Base-by-base conservation (phyloP, 805 yeast species). In the Phaffomyces antillensis region DNA sequence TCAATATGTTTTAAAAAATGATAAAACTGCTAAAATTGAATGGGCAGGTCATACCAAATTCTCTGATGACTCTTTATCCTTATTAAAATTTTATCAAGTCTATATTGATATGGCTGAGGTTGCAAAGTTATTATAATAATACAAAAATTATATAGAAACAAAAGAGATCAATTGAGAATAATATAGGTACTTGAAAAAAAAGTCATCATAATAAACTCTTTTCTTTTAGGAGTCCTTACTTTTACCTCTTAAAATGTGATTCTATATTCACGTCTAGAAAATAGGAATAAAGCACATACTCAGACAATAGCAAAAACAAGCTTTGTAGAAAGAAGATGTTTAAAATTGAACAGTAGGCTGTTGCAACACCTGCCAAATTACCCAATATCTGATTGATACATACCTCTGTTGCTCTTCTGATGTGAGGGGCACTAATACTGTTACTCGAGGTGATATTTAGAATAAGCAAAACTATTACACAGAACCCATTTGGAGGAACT, bases 291-390 rank as follows among this genome's bases (percentile, higher is more conserved):
- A 13, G 47, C 35, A 7, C 49, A 41, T n/a, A 55, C 48, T 13
- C 54, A 38, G 8, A 57, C 36, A 33, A 51, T 52, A 4, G 60
- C 51, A 26, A 62, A 50, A 9, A 2, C 76, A 75, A 26, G 69
- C 53, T 13, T 45, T 52, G 46, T 65, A 71, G 5, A 73, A 72
- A 4, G 73, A 53, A 8, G 54, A 50, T 32, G 68, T 54, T 55
- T 70, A 72, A 23, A 72, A 65, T 51, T 71, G 75, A 25, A 71
- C 70, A 31, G 70, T 67, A 47, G n/a, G n/a, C n/a, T n/a, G n/a
- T n/a, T n/a, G 71, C 58, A 4, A 66, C 71, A 42, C 78, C 78
- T 7, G 76, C 64, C 25, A 67, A 46, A 49, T 73, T 73, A 9
- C 76, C 77, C 16, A 71, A 46, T 2, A 71, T 61, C 51, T 70